phyloP scores from a whole-genome alignment of 257 asterid species.

The Capsicum pubescens region DNA sequence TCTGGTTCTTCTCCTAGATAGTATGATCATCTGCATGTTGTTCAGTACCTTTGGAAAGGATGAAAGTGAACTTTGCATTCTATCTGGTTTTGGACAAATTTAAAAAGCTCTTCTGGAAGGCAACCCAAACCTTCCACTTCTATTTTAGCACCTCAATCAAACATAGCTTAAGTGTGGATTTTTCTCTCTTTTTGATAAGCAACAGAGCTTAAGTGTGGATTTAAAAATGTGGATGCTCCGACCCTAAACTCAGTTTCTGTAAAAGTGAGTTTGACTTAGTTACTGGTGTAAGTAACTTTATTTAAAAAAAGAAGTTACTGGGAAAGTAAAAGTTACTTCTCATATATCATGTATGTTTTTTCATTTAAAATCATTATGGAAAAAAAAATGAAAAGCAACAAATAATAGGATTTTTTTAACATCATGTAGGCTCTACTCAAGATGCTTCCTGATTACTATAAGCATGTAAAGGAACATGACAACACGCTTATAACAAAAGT shows the following conservation, averaged over 20 bases:
- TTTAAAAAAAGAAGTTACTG: background rate
- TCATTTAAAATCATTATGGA: background rate
- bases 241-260: constrained; percentile 17
- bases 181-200: constrained; percentile 4
- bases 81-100: background rate
- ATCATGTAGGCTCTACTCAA: constrained; percentile 65
- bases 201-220: background rate
- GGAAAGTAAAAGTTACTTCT: background rate
- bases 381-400: background rate
- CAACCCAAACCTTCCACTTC: constrained; percentile 14
- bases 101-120: background rate
- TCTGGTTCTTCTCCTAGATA: constrained; percentile 16
- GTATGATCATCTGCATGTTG: background rate
- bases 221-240: background rate
- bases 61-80: background rate
- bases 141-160: constrained; percentile 6
- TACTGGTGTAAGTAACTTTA: background rate
- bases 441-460: constrained; percentile 89
- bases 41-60: background rate
- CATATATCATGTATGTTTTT: background rate
- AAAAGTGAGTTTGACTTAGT: constrained; percentile 14
- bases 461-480: constrained; percentile 78
- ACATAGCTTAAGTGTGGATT: constrained; percentile 2
- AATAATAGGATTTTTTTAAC: constrained; percentile 20
- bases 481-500: constrained; percentile 95